phyloP scores from a whole-genome alignment of 345 rosid species.

The Streptanthus diversifolius region DNA sequence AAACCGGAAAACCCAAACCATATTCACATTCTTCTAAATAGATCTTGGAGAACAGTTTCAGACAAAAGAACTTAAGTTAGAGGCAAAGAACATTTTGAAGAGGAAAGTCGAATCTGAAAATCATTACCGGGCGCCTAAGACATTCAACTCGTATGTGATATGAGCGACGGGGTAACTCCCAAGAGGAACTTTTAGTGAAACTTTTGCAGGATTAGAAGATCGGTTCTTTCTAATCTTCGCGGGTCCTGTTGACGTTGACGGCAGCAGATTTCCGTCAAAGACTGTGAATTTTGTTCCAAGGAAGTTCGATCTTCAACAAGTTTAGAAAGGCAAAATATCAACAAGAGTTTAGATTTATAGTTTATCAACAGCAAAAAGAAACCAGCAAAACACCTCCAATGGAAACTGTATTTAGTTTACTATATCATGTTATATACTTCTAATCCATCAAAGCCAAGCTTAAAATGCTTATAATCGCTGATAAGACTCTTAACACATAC shows the following conservation, averaged over 20 bases:
- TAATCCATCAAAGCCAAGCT: background rate
- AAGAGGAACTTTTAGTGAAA: slow-evolving; percentile 52
- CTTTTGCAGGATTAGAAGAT: slow-evolving; percentile 50
- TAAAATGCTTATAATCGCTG: background rate
- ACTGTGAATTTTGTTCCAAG: slow-evolving; percentile 86
- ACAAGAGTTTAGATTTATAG: background rate
- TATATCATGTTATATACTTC: background rate
- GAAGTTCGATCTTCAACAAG: slow-evolving; percentile 68
- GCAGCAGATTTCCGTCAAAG: slow-evolving; percentile 62
- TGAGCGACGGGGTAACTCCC: slow-evolving; percentile 70
- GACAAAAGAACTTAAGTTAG: background rate
- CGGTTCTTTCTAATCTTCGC: slow-evolving; percentile 52
- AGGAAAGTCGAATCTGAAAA: background rate
- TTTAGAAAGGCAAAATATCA: slow-evolving; percentile 22
- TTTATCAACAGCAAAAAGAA: background rate
- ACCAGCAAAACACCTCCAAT: background rate
- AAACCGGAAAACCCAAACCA: background rate
- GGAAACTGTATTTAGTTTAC: background rate
- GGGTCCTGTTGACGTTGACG: slow-evolving; percentile 48
- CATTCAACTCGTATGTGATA: slow-evolving; percentile 77
- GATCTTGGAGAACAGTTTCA: background rate
- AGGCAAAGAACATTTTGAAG: background rate
- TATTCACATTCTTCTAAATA: background rate
- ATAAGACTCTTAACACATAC: background rate
- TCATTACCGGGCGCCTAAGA: slow-evolving; percentile 74